Evolutionary conservation across 23 red algal species (phyloP).

Genomic region (Cyanidioschyzon merolae): DNA sequence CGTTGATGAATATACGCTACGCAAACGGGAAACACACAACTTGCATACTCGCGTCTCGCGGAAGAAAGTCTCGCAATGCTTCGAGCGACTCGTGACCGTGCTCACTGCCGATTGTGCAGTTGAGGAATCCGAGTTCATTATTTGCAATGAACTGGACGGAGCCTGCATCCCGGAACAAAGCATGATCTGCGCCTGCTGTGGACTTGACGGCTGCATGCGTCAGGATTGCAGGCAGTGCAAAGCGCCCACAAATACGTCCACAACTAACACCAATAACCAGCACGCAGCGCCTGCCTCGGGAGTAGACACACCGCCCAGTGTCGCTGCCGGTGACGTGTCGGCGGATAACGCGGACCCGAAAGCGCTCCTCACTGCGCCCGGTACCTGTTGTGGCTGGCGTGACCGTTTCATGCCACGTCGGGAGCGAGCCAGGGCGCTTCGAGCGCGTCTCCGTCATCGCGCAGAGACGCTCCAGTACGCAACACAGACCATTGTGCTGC

Average conservation of each 20-base stretch:
- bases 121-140: not conserved
- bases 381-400: slow-evolving; percentile 9
- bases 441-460: not conserved
- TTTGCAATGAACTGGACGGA: not conserved
- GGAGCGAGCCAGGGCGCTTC: not conserved
- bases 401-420: not conserved
- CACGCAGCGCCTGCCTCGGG: not conserved
- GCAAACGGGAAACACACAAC: slow-evolving; percentile 14
- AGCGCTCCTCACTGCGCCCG: not conserved
- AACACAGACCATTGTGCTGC: not conserved
- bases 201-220: not conserved
- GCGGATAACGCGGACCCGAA: not conserved
- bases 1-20: not conserved
- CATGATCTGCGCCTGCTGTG: slow-evolving; percentile 3
- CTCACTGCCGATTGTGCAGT: not conserved
- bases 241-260: not conserved
- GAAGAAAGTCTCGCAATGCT: slow-evolving; percentile 1
- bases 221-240: not conserved
- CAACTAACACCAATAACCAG: not conserved
- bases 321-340: not conserved
- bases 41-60: slow-evolving; percentile 3
- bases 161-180: not conserved
- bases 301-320: no score
- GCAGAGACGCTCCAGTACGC: slow-evolving; percentile 17
- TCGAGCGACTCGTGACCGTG: slow-evolving; percentile 6